Evolutionary conservation across 2,329 filamentous ascomycete species (phyloP), one percentile per base, ranked within the genome.

Genomic region (Claviceps sp.): DNA sequence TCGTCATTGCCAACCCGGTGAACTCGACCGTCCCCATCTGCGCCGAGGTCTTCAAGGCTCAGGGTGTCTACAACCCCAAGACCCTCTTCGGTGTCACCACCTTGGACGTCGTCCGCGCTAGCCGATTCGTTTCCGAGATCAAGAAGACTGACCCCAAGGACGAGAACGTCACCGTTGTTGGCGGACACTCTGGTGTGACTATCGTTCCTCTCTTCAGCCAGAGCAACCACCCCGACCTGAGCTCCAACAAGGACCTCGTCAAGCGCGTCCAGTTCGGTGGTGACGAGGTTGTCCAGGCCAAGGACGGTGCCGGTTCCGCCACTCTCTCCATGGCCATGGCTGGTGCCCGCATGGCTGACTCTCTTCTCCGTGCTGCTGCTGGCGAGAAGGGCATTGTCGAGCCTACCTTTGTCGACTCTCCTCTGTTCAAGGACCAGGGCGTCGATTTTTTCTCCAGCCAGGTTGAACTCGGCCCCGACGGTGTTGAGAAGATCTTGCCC

Each of bases 291-390:
- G 91, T 97, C 76, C 82, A 96, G 83, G 93, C 91, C 74, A 97
- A 97, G 87, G 90, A 91, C 69, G 93, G 91, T 72, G 89, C 90
- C 65, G 91, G 91, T 64, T 96, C 89, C 62, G 91, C 91, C 69
- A 97, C 91, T 58, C 87, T 97, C 63, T 96, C 89, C 76, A 98
- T 98, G 91, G 91, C 91, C 66, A 91, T 95, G 82, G 91, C 91
- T 61, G 91, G 91, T 70, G 79, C 80, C 67, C 79, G 81, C 71
- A 77, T 84, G 72, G 89, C 93, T 63, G 90, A 97, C 78, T 89
- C 86, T 62, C 77, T 98, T 64, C 86, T 98, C 74, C 90, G 89
- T 73, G 93, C 93, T 64, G 76, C 86, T 54, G 83, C 94, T 72
- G 93, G 93, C 69, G 84, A 95, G 81, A 93, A 90, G 82, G 89